Evolutionary conservation across 2,329 filamentous ascomycete species (phyloP).

Genomic region (Fusarium coffeatum): DNA sequence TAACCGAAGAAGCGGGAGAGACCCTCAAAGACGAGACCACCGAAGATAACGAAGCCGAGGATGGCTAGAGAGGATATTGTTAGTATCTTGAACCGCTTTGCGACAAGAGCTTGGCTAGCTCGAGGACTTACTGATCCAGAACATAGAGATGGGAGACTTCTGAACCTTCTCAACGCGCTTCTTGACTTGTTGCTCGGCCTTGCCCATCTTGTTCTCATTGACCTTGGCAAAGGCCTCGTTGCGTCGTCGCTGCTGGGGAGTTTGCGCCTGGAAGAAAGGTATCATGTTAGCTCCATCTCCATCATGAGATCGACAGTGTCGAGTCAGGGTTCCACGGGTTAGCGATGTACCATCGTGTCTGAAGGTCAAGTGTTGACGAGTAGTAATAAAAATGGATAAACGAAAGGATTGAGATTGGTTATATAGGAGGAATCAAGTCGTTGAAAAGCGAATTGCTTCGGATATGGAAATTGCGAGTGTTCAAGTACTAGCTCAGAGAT

Average conservation of each 20-base stretch:
- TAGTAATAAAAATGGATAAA: not conserved
- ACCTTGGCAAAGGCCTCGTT: slow-evolving; percentile 83
- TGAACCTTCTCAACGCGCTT: slow-evolving; percentile 65
- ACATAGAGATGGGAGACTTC: slow-evolving; percentile 72
- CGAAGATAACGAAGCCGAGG: slow-evolving; percentile 71
- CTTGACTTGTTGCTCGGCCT: slow-evolving; percentile 73
- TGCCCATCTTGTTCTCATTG: slow-evolving; percentile 80
- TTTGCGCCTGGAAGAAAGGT: slow-evolving; percentile 73
- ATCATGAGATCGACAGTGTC: slow-evolving; percentile 35
- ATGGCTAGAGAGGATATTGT: slow-evolving; percentile 54
- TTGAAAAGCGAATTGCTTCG: slow-evolving; percentile 1
- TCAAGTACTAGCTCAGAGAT: slow-evolving; percentile 32
- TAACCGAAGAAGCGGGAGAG: slow-evolving; percentile 64
- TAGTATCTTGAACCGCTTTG: slow-evolving; percentile 4
- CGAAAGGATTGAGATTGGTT: not conserved
- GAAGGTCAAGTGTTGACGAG: not conserved
- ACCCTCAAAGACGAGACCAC: slow-evolving; percentile 69
- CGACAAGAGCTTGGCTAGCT: not conserved
- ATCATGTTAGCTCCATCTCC: slow-evolving; percentile 36
- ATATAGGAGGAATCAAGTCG: slow-evolving; percentile 12
- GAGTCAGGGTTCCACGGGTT: not conserved
- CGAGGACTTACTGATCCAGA: slow-evolving; percentile 68
- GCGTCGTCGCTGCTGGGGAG: slow-evolving; percentile 82
- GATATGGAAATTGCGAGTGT: slow-evolving; percentile 17
- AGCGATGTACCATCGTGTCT: slow-evolving; percentile 33